phyloP scores from a whole-genome alignment of 257 asterid genomes.

The Primulina huaijiensis region DNA sequence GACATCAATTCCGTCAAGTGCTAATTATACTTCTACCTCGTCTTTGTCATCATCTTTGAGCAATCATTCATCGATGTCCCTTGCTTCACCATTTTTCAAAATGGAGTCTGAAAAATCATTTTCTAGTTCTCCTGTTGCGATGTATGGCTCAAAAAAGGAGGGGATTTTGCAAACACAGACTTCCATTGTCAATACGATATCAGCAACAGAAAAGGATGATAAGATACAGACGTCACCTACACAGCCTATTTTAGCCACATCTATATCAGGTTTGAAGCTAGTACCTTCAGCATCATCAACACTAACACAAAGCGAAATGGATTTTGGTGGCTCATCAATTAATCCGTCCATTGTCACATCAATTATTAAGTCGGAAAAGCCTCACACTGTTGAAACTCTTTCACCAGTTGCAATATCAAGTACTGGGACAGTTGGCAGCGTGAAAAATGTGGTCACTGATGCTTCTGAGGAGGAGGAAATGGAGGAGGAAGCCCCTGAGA shows the following conservation, averaged over 20 bases:
- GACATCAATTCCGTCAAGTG: constrained; percentile 31
- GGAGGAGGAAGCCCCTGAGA: constrained; percentile 97
- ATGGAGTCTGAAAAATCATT: constrained; percentile 33
- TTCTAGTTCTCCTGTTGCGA: constrained; percentile 31
- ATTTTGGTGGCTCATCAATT: constrained; percentile 31
- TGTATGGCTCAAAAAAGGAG: constrained; percentile 33
- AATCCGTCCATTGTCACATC: constrained; percentile 32
- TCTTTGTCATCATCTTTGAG: constrained; percentile 30
- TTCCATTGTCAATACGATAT: constrained; percentile 30
- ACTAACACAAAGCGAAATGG: constrained; percentile 35
- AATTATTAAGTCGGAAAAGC: constrained; percentile 30
- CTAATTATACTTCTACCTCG: constrained; percentile 31
- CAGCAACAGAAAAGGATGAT: constrained; percentile 31
- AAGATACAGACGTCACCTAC: constrained; percentile 36
- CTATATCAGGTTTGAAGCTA: constrained; percentile 29
- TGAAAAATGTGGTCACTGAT: constrained; percentile 34
- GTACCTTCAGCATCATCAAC: constrained; percentile 32
- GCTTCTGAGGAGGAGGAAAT: constrained; percentile 80
- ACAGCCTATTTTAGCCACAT: constrained; percentile 32
- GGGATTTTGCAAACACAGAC: constrained; percentile 23
- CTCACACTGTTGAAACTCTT: constrained; percentile 31
- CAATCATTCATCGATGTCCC: constrained; percentile 31
- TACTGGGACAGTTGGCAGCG: constrained; percentile 37
- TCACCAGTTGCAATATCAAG: constrained; percentile 31
- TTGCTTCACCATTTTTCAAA: constrained; percentile 26